These are phyloP conservation scores for Cichorium intybus DNA, from an alignment of 140 eudicot genomes.

Conservation along the genomic window DNA sequence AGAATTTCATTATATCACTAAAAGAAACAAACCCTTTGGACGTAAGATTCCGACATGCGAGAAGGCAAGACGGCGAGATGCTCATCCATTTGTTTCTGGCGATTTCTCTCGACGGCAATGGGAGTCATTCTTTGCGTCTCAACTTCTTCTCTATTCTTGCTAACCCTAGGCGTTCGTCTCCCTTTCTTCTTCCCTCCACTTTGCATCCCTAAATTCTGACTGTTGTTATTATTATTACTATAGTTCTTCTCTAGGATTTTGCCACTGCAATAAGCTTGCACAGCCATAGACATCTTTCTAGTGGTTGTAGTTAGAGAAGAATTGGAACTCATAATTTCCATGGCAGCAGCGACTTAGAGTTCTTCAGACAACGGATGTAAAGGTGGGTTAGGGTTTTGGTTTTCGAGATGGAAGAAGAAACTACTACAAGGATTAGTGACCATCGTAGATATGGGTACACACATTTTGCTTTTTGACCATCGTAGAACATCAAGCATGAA, in stretches of 20 bases:
- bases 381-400: constrained; percentile 29
- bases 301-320: constrained; percentile 36
- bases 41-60: constrained; percentile 94
- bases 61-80: constrained; percentile 89
- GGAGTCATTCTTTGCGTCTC: constrained; percentile 96
- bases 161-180: constrained; percentile 65
- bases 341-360: constrained; percentile 6
- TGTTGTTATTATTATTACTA: not conserved
- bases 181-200: constrained; percentile 62
- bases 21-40: no score
- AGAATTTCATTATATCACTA: no score
- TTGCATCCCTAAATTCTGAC: constrained; percentile 35
- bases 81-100: constrained; percentile 92
- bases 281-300: constrained; percentile 37
- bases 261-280: constrained; percentile 23
- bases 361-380: constrained; percentile 10
- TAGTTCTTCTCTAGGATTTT: constrained; percentile 17
- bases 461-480: no score
- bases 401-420: constrained; percentile 28
- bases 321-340: constrained; percentile 25
- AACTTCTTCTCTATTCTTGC: constrained; percentile 94
- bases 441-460: no score
- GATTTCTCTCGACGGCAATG: constrained; percentile 91
- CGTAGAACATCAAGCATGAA: no score
- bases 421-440: constrained; percentile 6